Evolutionary conservation across 305 asterid genomes (phyloP).

Genomic region (Fraxinus greggii): DNA sequence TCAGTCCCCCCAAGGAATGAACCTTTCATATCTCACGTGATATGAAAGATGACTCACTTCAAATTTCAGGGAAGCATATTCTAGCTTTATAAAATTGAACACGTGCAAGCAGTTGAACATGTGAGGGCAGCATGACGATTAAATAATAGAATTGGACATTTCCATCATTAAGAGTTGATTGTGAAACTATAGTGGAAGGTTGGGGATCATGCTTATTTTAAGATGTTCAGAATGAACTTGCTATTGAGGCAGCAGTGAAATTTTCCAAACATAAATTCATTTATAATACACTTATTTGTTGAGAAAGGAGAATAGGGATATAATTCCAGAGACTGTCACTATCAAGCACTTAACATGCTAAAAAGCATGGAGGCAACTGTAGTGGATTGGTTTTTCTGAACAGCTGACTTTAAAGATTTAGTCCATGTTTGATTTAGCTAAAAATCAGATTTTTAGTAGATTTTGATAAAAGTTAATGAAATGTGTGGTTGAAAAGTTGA

Average conservation of each 20-base stretch:
- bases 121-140: background rate
- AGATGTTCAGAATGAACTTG: background rate
- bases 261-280: background rate
- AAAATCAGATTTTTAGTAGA: background rate
- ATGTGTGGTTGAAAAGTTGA: background rate
- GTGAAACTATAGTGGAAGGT: background rate
- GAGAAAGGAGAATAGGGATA: background rate
- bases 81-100: background rate
- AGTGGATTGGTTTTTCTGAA: background rate
- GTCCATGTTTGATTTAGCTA: background rate
- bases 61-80: background rate
- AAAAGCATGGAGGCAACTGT: background rate
- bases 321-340: background rate
- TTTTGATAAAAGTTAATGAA: background rate
- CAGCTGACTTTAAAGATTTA: background rate
- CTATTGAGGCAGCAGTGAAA: constrained; percentile 1
- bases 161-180: background rate
- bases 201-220: background rate
- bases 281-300: background rate
- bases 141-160: background rate
- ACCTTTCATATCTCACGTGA: background rate
- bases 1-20: background rate
- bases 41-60: background rate
- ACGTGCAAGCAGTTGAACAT: background rate
- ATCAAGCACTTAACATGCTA: background rate